phyloP scores from a whole-genome alignment of 495 filamentous ascomycete genomes.

The Penicillium taxi region DNA sequence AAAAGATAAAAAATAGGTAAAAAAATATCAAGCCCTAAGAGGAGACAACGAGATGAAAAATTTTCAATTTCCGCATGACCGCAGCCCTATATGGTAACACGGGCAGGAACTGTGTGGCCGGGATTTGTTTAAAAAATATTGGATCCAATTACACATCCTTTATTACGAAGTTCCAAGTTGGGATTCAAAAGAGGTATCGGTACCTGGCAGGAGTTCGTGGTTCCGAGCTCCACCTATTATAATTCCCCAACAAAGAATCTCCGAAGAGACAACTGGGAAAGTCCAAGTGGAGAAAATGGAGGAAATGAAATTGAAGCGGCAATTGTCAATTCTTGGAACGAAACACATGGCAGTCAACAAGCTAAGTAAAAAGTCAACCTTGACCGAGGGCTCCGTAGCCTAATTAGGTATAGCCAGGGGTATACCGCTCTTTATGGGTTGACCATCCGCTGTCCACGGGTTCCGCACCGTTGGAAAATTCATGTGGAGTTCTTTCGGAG shows the following conservation, averaged over 20 bases:
- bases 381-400: constrained; percentile 11
- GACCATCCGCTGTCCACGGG: constrained; percentile 9
- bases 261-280: not conserved
- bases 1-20: constrained; percentile 1
- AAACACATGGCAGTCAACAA: constrained; percentile 1
- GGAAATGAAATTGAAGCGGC: not conserved
- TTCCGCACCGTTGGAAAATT: constrained; percentile 24
- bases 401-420: constrained; percentile 6
- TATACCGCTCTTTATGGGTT: constrained; percentile 13
- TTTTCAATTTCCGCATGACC: constrained; percentile 14
- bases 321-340: too few relatives aligned
- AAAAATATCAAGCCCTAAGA: not conserved
- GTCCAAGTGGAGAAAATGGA: too few relatives aligned
- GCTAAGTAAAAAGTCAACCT: constrained; percentile 6
- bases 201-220: constrained; percentile 14
- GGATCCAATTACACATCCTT: not conserved
- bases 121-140: constrained; percentile 12
- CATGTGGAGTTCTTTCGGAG: constrained; percentile 9
- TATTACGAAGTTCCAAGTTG: not conserved
- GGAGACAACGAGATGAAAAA: not conserved
- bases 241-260: too few relatives aligned
- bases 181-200: constrained; percentile 1
- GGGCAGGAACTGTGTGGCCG: constrained; percentile 10
- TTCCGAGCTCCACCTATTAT: constrained; percentile 8
- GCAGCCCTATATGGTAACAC: constrained; percentile 15